These are phyloP conservation scores for Tillandsia leiboldiana DNA, from an alignment of 176 grass and related monocot genomes.

Conservation along the genomic window DNA sequence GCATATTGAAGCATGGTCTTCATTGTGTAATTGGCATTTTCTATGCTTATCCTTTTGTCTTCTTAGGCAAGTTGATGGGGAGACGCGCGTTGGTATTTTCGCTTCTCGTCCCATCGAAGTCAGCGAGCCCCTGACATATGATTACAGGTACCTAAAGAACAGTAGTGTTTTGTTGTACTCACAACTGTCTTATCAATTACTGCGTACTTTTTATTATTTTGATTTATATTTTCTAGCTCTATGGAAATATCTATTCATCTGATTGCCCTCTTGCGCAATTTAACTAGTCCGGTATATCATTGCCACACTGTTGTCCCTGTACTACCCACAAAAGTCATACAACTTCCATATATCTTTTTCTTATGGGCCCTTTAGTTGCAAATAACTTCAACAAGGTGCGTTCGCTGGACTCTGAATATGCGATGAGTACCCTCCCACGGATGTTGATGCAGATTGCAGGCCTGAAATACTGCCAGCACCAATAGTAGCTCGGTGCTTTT, in stretches of 20 bases:
- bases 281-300: not conserved
- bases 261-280: not conserved
- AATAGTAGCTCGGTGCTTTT: no score
- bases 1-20: not conserved
- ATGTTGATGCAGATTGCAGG: no score
- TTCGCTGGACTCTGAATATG: no score
- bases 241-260: not conserved
- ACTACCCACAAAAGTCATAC: no score
- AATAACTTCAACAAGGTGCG: no score
- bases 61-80: constrained; percentile 26
- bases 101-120: constrained; percentile 19
- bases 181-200: not conserved
- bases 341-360: no score
- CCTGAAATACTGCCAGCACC: no score
- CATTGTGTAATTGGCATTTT: not conserved
- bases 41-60: not conserved
- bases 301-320: not conserved
- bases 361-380: no score
- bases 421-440: no score
- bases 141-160: constrained; percentile 12
- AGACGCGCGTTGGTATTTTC: constrained; percentile 24
- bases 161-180: not conserved
- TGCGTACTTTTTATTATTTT: not conserved
- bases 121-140: constrained; percentile 19
- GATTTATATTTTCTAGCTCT: not conserved